phyloP scores from a whole-genome alignment of 768 basidiomycete species.

The Ramaria rubella region DNA sequence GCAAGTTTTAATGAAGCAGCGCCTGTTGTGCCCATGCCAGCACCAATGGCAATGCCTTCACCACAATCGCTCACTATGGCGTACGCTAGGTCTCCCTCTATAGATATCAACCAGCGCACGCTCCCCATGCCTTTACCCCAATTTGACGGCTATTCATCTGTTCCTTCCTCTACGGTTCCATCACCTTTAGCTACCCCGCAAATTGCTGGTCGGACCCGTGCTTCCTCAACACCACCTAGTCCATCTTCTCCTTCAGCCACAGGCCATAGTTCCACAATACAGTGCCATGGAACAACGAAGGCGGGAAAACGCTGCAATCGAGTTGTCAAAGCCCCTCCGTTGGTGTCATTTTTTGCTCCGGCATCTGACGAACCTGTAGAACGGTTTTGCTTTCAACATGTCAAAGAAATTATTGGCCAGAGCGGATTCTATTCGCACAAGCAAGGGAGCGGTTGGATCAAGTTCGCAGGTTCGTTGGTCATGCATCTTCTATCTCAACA shows the following conservation, averaged over 20 bases:
- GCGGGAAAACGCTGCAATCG: constrained; percentile 56
- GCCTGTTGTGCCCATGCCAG: constrained; percentile 22
- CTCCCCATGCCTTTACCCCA: constrained; percentile 16
- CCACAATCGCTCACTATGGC: constrained; percentile 33
- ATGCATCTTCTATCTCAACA: constrained; percentile 2
- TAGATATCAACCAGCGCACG: constrained; percentile 7
- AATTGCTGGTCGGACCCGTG: constrained; percentile 5
- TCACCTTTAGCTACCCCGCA: constrained; percentile 8
- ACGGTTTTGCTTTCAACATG: constrained; percentile 62
- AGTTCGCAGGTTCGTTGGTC: constrained; percentile 45
- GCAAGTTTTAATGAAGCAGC: constrained; percentile 14
- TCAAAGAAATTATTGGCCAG: constrained; percentile 43
- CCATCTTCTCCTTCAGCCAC: constrained; percentile 15
- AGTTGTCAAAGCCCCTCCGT: constrained; percentile 41
- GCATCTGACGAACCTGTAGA: constrained; percentile 29
- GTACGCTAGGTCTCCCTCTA: constrained; percentile 21
- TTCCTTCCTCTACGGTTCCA: background rate
- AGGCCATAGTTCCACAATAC: constrained; percentile 25
- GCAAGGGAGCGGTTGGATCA: constrained; percentile 41
- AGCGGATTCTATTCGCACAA: constrained; percentile 53
- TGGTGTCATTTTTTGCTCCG: constrained; percentile 24
- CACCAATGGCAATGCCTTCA: constrained; percentile 24
- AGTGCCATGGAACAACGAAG: constrained; percentile 63
- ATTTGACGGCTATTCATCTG: constrained; percentile 9
- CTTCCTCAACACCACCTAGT: constrained; percentile 15